Conservation (phyloP, 2,329 filamentous ascomycete genomes). For the Aureobasidium subglaciale region DNA sequence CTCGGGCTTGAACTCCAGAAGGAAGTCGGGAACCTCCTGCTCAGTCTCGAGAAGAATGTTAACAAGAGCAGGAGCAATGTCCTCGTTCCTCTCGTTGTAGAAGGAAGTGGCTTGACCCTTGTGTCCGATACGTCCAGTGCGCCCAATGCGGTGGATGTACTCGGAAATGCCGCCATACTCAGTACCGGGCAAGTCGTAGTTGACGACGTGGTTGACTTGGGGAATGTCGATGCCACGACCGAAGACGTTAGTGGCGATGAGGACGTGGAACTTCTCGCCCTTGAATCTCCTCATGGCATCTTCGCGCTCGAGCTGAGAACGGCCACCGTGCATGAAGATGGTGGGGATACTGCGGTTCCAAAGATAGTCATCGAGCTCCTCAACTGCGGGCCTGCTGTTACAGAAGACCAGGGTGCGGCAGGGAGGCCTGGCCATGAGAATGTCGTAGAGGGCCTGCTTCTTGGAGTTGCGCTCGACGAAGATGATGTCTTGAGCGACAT, state of each 20-base stretch:
- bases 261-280: constrained; percentile 63
- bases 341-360: constrained; percentile 74
- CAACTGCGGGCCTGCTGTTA: constrained; percentile 70
- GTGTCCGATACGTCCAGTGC: constrained; percentile 89
- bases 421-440: constrained; percentile 63
- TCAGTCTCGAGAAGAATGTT: constrained; percentile 75
- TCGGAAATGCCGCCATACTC: constrained; percentile 83
- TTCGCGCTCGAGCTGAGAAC: constrained; percentile 85
- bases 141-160: constrained; percentile 91
- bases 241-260: constrained; percentile 79
- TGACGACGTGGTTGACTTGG: constrained; percentile 86
- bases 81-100: constrained; percentile 70
- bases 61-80: constrained; percentile 65
- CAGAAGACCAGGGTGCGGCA: constrained; percentile 84
- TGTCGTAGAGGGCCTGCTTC: constrained; percentile 61
- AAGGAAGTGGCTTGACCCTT: constrained; percentile 81
- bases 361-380: constrained; percentile 79
- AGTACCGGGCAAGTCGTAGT: constrained; percentile 74
- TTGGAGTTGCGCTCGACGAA: constrained; percentile 61
- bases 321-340: constrained; percentile 81
- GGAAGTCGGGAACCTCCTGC: constrained; percentile 76
- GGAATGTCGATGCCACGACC: constrained; percentile 84
- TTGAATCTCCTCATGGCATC: constrained; percentile 85
- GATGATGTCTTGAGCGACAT: constrained; percentile 72
- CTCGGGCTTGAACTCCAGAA: constrained; percentile 57